Conservation (phyloP, 768 basidiomycete species). For the Kwoniella pini region DNA sequence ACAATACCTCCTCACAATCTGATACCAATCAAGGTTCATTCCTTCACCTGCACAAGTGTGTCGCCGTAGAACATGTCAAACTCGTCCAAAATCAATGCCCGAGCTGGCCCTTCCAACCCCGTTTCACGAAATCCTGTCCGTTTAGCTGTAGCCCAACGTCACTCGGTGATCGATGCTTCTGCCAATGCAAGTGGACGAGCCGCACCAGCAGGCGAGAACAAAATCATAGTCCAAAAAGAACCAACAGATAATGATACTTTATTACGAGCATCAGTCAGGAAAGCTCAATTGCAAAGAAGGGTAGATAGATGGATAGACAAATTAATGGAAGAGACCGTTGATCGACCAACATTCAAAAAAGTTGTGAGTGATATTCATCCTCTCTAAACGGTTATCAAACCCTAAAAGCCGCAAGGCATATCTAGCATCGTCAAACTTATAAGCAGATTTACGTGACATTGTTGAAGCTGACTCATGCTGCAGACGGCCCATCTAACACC, state of each 20-base stretch:
- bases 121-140: conserved; percentile 10
- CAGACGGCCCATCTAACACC: conserved; percentile 41
- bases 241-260: not conserved
- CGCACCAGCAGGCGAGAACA: not conserved
- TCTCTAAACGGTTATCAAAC: too few species aligned
- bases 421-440: not conserved
- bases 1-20: too few species aligned
- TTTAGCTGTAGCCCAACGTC: conserved; percentile 8
- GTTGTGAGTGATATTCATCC: conserved; percentile 35
- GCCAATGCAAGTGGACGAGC: too few species aligned
- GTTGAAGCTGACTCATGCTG: not conserved
- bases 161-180: too few species aligned
- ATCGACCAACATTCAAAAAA: conserved; percentile 31
- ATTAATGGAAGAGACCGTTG: conserved; percentile 46
- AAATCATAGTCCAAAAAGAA: not conserved
- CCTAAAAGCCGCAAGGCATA: too few species aligned
- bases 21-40: too few species aligned
- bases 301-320: conserved; percentile 48
- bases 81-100: not conserved
- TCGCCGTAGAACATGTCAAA: not conserved
- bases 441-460: not conserved
- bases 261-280: conserved; percentile 8
- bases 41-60: not conserved
- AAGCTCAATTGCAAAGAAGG: conserved; percentile 32
- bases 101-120: conserved; percentile 3